Percentiles rank a stretch among this genome's conserved stretches.
Evolutionary conservation across 169 alveolate genomes (phyloP).

Genomic region (Babesia bovis): DNA sequence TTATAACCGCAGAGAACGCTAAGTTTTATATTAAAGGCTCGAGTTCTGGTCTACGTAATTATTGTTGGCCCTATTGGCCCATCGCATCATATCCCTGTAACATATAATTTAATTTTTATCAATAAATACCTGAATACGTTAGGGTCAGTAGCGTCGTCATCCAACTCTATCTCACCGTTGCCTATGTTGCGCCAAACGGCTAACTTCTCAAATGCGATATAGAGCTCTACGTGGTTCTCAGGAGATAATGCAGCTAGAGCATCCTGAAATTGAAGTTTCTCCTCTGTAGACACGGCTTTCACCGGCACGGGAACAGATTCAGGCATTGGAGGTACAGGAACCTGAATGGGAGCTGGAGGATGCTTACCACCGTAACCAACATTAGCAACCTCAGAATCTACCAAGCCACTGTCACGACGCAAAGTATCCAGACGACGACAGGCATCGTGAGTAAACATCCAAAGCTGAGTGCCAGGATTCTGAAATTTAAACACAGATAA

Average conservation of each 20-base stretch:
- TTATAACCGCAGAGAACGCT: neutral
- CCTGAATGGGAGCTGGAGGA: conserved; percentile 12
- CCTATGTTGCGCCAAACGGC: conserved; percentile 81
- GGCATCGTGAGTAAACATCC: conserved; percentile 67
- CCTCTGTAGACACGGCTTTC: conserved; percentile 57
- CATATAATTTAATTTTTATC: neutral
- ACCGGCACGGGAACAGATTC: conserved; percentile 15
- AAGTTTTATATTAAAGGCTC: neutral
- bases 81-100: conserved; percentile 49
- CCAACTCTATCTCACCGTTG: conserved; percentile 78
- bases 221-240: conserved; percentile 66
- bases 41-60: neutral
- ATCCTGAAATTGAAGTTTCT: conserved; percentile 53
- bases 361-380: conserved; percentile 21
- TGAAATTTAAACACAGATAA: conserved; percentile 19
- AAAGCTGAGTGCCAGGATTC: conserved; percentile 48
- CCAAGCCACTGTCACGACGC: conserved; percentile 26
- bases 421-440: conserved; percentile 42
- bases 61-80: conserved; percentile 29
- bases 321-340: neutral
- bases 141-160: conserved; percentile 76
- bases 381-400: conserved; percentile 49
- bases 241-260: conserved; percentile 25
- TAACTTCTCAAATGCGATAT: conserved; percentile 69
- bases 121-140: conserved; percentile 71